These are phyloP conservation scores for Pseudocercospora cruenta DNA, from an alignment of 2,329 filamentous ascomycete genomes.

Conservation along the genomic window DNA sequence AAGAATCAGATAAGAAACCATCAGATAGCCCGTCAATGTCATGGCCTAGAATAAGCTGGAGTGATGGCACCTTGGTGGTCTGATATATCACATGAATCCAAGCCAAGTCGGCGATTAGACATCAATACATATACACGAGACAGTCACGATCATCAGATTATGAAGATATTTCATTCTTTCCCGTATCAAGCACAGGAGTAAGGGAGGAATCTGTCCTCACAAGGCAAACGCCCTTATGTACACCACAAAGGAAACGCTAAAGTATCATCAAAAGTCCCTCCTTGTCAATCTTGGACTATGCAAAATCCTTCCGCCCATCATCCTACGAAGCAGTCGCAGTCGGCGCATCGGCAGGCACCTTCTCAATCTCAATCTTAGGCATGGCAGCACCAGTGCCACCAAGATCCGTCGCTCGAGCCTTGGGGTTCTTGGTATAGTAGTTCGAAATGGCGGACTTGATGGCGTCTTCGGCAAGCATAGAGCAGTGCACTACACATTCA, in stretches of 20 bases:
- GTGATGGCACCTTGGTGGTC: constrained; percentile 8
- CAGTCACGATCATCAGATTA: neutral
- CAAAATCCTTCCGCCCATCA: constrained; percentile 4
- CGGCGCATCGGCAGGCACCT: constrained; percentile 43
- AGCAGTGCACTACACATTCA: constrained; percentile 73
- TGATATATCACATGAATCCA: constrained; percentile 4
- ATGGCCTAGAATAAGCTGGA: neutral
- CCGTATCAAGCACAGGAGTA: neutral
- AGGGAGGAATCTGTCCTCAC: neutral
- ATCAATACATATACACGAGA: neutral
- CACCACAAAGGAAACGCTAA: neutral
- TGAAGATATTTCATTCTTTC: neutral
- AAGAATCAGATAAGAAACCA: neutral
- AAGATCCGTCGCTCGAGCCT: constrained; percentile 72
- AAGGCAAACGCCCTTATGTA: neutral
- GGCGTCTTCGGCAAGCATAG: constrained; percentile 88
- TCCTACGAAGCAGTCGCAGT: constrained; percentile 17
- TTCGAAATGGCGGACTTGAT: constrained; percentile 91
- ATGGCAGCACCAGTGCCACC: constrained; percentile 73
- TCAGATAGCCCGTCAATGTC: neutral
- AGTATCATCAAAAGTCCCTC: neutral
- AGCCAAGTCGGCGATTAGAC: neutral
- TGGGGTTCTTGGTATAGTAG: constrained; percentile 89
- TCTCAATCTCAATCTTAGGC: constrained; percentile 66
- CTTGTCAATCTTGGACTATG: neutral